Percentiles rank a stretch among this genome's conserved stretches.
phyloP scores from a whole-genome alignment of 2,329 filamentous ascomycete species.

The Fusarium mundagurra region DNA sequence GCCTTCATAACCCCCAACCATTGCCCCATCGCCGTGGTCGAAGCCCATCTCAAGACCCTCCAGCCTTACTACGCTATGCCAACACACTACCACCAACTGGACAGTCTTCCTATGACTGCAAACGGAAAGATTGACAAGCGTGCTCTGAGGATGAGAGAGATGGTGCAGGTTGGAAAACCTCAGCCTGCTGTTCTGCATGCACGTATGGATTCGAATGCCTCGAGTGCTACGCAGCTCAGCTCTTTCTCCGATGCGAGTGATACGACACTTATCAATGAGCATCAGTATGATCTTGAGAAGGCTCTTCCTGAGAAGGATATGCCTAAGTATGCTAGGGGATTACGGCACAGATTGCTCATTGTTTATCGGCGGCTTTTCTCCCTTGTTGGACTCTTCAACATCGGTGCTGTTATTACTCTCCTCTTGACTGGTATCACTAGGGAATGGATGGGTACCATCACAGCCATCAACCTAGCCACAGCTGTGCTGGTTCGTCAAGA shows the following conservation, averaged over 20 bases:
- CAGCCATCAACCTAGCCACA: constrained; percentile 59
- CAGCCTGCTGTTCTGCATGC: constrained; percentile 26
- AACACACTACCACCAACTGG: constrained; percentile 53
- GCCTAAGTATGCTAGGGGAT: constrained; percentile 49
- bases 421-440: constrained; percentile 48
- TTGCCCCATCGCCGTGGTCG: constrained; percentile 49
- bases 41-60: constrained; percentile 51
- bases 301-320: constrained; percentile 55
- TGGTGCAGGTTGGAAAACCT: constrained; percentile 3
- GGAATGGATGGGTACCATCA: constrained; percentile 53
- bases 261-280: constrained; percentile 33
- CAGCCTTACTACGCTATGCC: constrained; percentile 67
- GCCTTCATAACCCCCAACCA: constrained; percentile 57
- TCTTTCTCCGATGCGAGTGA: constrained; percentile 29
- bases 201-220: constrained; percentile 42
- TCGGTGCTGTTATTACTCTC: constrained; percentile 57
- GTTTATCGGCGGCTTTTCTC: constrained; percentile 67
- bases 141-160: constrained; percentile 44
- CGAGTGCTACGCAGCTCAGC: constrained; percentile 40
- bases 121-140: constrained; percentile 68
- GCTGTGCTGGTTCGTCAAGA: constrained; percentile 64
- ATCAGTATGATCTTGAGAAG: constrained; percentile 41
- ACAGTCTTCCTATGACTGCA: constrained; percentile 58
- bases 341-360: constrained; percentile 58
- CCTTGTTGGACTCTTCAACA: constrained; percentile 62